Percentiles rank a stretch among this genome's conserved stretches.
Conservation (phyloP, 148 eudicot species). For the Fallopia convolvulus region DNA sequence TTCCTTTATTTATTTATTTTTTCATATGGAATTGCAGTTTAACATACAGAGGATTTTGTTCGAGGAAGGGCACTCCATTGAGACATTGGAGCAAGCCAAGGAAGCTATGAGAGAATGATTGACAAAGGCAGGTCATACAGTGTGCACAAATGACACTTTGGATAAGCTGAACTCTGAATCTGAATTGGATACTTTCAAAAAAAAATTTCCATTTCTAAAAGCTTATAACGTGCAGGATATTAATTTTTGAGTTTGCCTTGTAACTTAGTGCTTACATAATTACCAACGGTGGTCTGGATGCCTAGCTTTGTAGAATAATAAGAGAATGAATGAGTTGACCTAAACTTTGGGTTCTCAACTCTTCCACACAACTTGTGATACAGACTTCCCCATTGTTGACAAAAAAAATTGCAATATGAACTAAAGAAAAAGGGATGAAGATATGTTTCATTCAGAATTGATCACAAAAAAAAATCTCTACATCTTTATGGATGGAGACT, state of each 20-base stretch:
- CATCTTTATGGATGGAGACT: not conserved
- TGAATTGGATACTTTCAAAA: not conserved
- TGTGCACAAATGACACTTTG: constrained; percentile 37
- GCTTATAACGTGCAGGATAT: not conserved
- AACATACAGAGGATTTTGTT: constrained; percentile 88
- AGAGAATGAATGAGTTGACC: constrained; percentile 1
- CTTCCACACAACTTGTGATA: not conserved
- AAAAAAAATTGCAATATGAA: not conserved
- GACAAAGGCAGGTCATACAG: constrained; percentile 49
- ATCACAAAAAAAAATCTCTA: not conserved
- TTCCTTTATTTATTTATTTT: not conserved
- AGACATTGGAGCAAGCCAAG: constrained; percentile 93
- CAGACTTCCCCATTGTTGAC: not conserved
- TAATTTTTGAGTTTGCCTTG: not conserved
- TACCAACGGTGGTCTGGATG: not conserved
- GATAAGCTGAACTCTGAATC: not conserved
- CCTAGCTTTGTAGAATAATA: constrained; percentile 9
- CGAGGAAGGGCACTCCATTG: constrained; percentile 59
- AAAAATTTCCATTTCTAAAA: not conserved
- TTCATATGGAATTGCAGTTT: constrained; percentile 38
- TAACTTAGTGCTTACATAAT: constrained; percentile 5
- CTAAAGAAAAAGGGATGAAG: not conserved
- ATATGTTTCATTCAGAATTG: not conserved
- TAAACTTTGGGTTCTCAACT: not conserved
- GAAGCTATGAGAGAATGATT: constrained; percentile 68